phyloP scores from a whole-genome alignment of 2,329 filamentous ascomycete species.

The Paecilomyces formosus region DNA sequence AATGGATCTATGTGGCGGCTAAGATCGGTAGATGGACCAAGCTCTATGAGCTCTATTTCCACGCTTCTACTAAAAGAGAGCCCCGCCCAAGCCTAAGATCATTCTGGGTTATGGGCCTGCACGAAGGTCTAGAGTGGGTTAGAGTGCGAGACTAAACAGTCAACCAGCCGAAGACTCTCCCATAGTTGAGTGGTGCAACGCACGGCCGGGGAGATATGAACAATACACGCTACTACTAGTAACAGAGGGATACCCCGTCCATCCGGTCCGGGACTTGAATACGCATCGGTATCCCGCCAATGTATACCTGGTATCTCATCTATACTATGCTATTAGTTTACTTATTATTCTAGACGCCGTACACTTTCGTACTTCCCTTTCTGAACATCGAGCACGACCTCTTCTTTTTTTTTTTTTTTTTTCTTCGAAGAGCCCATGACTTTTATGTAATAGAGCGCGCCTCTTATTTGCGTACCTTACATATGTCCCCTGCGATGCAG shows the following conservation, averaged over 20 bases:
- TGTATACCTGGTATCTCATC: background rate
- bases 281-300: background rate
- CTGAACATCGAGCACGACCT: too few relatives aligned
- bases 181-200: background rate
- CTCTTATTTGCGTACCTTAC: background rate
- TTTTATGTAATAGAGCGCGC: background rate
- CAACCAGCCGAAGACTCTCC: background rate
- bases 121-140: background rate
- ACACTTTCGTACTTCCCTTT: too few relatives aligned
- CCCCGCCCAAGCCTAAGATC: background rate
- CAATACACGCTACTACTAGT: background rate
- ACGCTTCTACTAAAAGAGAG: background rate
- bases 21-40: background rate
- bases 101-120: background rate
- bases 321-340: background rate
- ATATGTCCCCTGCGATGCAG: background rate
- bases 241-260: background rate
- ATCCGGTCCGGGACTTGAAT: background rate
- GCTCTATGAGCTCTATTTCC: background rate
- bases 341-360: background rate
- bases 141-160: background rate
- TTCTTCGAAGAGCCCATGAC: background rate
- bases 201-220: background rate
- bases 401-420: too few relatives aligned
- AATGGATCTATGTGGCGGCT: background rate